Evolutionary conservation across 1,139 yeast genomes (phyloP).

Genomic region (Arxiozyma telluris): DNA sequence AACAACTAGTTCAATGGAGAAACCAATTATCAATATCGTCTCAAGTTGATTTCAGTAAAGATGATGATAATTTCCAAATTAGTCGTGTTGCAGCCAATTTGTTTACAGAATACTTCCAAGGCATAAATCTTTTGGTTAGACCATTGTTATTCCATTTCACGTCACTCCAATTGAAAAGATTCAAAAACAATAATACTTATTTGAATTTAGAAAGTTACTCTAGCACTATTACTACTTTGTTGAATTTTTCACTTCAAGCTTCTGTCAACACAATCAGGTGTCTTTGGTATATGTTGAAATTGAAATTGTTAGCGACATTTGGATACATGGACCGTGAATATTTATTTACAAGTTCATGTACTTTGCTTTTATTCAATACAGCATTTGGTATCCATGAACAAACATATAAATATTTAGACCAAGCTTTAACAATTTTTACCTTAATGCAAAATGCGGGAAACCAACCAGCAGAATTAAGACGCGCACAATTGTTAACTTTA

Average conservation of each 20-base stretch:
- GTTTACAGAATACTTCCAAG: slow-evolving; percentile 81
- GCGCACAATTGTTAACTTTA: slow-evolving; percentile 61
- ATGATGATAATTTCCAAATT: slow-evolving; percentile 40
- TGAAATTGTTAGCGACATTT: slow-evolving; percentile 71
- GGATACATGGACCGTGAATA: slow-evolving; percentile 90
- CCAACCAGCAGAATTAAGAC: slow-evolving; percentile 65
- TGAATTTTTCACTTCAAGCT: slow-evolving; percentile 78
- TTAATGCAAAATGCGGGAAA: slow-evolving; percentile 70
- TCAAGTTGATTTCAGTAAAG: slow-evolving; percentile 46
- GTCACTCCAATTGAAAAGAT: slow-evolving; percentile 51
- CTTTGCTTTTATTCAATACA: slow-evolving; percentile 64
- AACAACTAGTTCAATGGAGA: slow-evolving; percentile 63
- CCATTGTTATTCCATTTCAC: slow-evolving; percentile 77
- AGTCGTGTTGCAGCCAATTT: slow-evolving; percentile 65
- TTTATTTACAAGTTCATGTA: slow-evolving; percentile 71
- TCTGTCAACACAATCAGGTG: slow-evolving; percentile 71
- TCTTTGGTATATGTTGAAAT: slow-evolving; percentile 63
- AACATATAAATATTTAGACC: slow-evolving; percentile 62
- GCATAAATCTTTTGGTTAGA: slow-evolving; percentile 72
- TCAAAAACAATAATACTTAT: slow-evolving; percentile 44
- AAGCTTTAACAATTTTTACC: slow-evolving; percentile 60
- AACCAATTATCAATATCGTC: slow-evolving; percentile 54
- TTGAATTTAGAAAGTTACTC: slow-evolving; percentile 64
- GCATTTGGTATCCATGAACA: slow-evolving; percentile 80
- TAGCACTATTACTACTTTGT: slow-evolving; percentile 53